A percentile compares a stretch with the other conserved stretches of the same genome.
phyloP scores from a whole-genome alignment of 352 stramenopile species.

The Pythium aristosporum region DNA sequence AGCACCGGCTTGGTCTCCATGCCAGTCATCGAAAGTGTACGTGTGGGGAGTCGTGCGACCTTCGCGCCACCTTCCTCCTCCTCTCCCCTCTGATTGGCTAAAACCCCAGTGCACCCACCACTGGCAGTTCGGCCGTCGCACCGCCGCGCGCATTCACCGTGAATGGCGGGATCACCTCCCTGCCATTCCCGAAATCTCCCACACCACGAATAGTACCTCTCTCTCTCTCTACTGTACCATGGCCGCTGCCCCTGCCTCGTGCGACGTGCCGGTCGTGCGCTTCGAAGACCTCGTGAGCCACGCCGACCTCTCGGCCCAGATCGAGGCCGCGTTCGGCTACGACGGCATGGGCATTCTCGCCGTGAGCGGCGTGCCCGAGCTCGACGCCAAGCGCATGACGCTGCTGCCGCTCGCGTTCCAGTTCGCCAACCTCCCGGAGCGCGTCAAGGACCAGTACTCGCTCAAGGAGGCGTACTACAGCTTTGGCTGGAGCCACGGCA shows the following conservation, averaged over 20 bases:
- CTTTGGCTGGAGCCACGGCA: conserved; percentile 95
- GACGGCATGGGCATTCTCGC: conserved; percentile 90
- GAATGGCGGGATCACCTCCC: not conserved
- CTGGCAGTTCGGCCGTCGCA: not conserved
- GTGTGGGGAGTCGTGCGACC: too few species aligned
- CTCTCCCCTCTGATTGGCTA: too few species aligned
- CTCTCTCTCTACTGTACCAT: not conserved
- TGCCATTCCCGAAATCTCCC: not conserved
- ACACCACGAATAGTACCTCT: too few species aligned
- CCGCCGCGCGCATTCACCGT: too few species aligned
- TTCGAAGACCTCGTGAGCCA: conserved; percentile 53
- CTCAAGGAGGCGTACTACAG: conserved; percentile 91
- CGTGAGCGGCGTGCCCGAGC: conserved; percentile 83
- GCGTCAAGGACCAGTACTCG: conserved; percentile 81
- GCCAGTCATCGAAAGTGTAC: too few species aligned
- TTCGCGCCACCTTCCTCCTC: too few species aligned
- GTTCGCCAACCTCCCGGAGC: conserved; percentile 77
- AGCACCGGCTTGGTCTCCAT: too few species aligned
- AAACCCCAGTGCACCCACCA: too few species aligned
- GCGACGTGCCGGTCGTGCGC: conserved; percentile 64
- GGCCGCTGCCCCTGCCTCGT: not conserved
- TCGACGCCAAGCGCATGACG: conserved; percentile 62
- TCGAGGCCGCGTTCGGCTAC: conserved; percentile 86
- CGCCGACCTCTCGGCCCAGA: conserved; percentile 43
- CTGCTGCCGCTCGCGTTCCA: conserved; percentile 87